Base-by-base conservation (phyloP, 179 eudicot species). In the Dionaea muscipula region DNA sequence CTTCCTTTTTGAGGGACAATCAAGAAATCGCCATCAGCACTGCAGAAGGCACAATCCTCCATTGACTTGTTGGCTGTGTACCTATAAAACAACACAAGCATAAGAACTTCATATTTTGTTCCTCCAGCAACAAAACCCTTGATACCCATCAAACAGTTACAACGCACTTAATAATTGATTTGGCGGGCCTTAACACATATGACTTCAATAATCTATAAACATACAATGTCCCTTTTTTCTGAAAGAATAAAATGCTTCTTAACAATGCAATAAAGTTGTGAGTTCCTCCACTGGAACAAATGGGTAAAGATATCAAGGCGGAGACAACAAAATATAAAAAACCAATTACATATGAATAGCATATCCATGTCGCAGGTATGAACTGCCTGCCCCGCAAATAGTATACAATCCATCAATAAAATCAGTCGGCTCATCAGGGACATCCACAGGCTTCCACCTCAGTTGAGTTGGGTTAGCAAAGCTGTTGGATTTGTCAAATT, bases 1-100 rank as follows among this genome's bases (percentile, higher is more conserved):
- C 98, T 82, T 78, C 96, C 98, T 72, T 72, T 45, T 64, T 91
- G 96, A 69, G 96, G 98, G 65, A 91, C 96, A 62, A 91, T 75
- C 73, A 91, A 68, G 69, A 87, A 91, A 71, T 91, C 98, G 26
- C 98, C 96, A 76, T 91, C 94, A 53, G 98, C 98, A 74, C 78
- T 91, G 81, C 96, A 91, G 65, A 91, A 79, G 35, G 98, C 94
- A 55, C 78, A 72, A 52, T 84, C 65, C 10, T 77, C 80, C 96
- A 91, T 91, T 28, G 94, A 84, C 64, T 78, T 84, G 80, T 91
- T 91, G 21, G 94, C 88, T 53, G 86, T 57, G 47, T 82, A 87
- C 93, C 96, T 91, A 66, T 53, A 75, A 20, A 26, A 14, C 22
- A 66, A 31, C 22, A 71, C 47, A 51, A 55, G 26, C 41, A 26